Conservation (phyloP, 2,329 filamentous ascomycete species). For the Diaporthe aspalathi region DNA sequence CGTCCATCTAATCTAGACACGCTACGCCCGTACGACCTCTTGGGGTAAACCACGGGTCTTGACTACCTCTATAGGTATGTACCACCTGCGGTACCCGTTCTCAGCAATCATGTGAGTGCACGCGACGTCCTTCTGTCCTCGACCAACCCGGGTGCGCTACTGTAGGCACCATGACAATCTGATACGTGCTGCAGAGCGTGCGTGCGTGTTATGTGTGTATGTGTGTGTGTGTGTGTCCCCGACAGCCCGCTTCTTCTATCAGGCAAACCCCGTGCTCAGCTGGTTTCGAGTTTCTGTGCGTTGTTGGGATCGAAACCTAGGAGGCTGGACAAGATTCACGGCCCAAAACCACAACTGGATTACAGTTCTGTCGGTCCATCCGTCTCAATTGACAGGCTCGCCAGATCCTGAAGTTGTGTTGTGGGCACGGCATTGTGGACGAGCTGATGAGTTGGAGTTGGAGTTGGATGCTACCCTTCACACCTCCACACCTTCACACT, state of each 20-base stretch:
- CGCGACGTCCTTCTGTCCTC: background rate
- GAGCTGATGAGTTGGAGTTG: too few species aligned
- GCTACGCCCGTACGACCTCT: conserved; percentile 8
- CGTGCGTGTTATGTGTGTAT: too few species aligned
- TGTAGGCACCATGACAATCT: background rate
- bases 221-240: background rate
- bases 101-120: too few species aligned
- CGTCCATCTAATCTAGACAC: conserved; percentile 26
- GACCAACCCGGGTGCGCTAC: background rate
- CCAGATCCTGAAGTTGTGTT: background rate
- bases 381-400: conserved; percentile 5
- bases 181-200: background rate
- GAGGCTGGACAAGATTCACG: background rate
- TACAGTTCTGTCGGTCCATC: background rate
- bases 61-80: background rate
- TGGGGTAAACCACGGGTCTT: conserved; percentile 27
- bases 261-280: conserved; percentile 13
- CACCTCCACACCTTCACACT: background rate
- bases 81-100: too few species aligned
- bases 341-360: background rate
- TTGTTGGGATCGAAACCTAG: conserved; percentile 7
- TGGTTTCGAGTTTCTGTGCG: conserved; percentile 10
- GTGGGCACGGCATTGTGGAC: background rate
- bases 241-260: background rate
- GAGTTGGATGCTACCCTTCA: conserved; percentile 14